Conservation (phyloP, 1,139 yeast genomes). For the Yamadazyma sp. region DNA sequence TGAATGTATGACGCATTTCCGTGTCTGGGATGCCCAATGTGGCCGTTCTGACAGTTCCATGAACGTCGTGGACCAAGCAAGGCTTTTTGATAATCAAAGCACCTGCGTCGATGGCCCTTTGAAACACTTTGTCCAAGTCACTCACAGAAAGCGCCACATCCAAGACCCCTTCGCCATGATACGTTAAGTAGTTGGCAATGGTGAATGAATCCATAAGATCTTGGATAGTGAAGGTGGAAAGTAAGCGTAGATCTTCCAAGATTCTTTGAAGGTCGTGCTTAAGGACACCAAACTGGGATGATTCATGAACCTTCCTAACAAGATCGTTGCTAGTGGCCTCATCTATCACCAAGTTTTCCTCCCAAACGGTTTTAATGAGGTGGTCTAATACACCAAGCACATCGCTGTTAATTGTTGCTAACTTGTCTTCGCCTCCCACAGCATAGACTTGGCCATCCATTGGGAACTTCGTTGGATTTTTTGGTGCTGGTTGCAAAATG, state of each 20-base stretch:
- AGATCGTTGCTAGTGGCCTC: not conserved
- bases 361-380: slow-evolving; percentile 2
- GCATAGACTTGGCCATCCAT: not conserved
- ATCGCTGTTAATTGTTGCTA: not conserved
- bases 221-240: slow-evolving; percentile 14
- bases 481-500: slow-evolving; percentile 19
- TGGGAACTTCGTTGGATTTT: slow-evolving; percentile 12
- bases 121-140: slow-evolving; percentile 44
- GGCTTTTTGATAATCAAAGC: slow-evolving; percentile 54
- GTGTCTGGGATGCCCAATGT: slow-evolving; percentile 56
- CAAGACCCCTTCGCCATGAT: slow-evolving; percentile 76
- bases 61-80: slow-evolving; percentile 32
- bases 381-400: slow-evolving; percentile 5
- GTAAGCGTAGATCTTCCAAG: slow-evolving; percentile 9
- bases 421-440: not conserved
- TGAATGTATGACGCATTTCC: slow-evolving; percentile 68
- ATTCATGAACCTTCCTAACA: slow-evolving; percentile 14
- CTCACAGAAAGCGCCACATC: slow-evolving; percentile 66
- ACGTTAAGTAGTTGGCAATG: slow-evolving; percentile 43
- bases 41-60: slow-evolving; percentile 56
- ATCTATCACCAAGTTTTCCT: slow-evolving; percentile 3
- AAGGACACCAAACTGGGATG: slow-evolving; percentile 15
- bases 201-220: slow-evolving; percentile 27
- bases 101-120: slow-evolving; percentile 52
- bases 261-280: slow-evolving; percentile 9